phyloP scores from a whole-genome alignment of 495 filamentous ascomycete genomes.

The Antarctomyces pellizariae region DNA sequence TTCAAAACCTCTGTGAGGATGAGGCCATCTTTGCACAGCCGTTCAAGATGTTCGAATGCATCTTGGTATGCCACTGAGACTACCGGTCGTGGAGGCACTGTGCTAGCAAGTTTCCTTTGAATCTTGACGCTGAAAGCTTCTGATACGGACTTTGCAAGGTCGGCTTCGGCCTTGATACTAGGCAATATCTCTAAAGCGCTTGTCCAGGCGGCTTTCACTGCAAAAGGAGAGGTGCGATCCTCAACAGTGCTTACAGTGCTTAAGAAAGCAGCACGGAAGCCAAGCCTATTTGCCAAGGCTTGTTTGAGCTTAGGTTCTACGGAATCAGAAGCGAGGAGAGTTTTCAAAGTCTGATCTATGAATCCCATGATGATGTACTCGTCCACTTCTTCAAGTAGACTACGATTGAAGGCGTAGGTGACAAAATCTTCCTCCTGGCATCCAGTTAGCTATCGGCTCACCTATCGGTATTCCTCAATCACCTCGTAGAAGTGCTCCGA shows the following conservation, averaged over 20 bases:
- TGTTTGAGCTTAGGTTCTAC: slow-evolving; percentile 26
- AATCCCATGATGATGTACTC: slow-evolving; percentile 29
- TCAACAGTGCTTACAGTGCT: slow-evolving; percentile 21
- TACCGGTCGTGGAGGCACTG: slow-evolving; percentile 77
- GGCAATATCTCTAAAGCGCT: slow-evolving; percentile 20
- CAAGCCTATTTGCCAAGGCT: slow-evolving; percentile 38
- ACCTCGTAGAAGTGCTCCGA: slow-evolving; percentile 78
- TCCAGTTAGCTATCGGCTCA: slow-evolving; percentile 4
- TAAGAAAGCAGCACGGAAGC: slow-evolving; percentile 40
- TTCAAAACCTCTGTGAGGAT: slow-evolving; percentile 43
- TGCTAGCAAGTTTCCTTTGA: slow-evolving; percentile 73
- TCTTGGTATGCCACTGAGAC: slow-evolving; percentile 50
- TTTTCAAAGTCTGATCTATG: slow-evolving; percentile 32
- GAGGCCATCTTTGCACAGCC: slow-evolving; percentile 47
- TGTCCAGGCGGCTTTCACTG: slow-evolving; percentile 22
- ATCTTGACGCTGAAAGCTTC: slow-evolving; percentile 76
- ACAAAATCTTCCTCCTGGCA: slow-evolving; percentile 89
- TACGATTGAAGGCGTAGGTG: slow-evolving; percentile 65
- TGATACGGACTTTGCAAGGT: slow-evolving; percentile 40
- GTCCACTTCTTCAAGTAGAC: slow-evolving; percentile 41
- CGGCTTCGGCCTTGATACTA: slow-evolving; percentile 21
- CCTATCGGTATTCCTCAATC: no score
- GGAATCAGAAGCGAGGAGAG: slow-evolving; percentile 21
- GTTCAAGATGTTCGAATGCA: slow-evolving; percentile 43
- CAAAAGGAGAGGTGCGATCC: slow-evolving; percentile 17